Conservation (phyloP, 2,329 filamentous ascomycete species). For the Fonsecaea nubica region DNA sequence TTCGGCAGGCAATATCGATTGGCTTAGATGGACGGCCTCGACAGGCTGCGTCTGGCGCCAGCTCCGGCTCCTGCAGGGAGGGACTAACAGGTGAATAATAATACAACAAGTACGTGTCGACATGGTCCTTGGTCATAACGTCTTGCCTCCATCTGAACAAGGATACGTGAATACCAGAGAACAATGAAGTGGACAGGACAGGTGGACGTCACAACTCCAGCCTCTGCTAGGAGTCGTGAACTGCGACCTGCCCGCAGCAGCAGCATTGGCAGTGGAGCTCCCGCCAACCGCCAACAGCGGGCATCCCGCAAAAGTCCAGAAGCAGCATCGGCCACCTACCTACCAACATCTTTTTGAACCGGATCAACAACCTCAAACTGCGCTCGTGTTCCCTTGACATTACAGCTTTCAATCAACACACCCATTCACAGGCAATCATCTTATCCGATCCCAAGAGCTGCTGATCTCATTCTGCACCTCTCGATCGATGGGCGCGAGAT, state of each 20-base stretch:
- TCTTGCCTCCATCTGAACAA: background rate
- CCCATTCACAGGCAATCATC: slow-evolving; percentile 6
- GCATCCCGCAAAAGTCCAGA: slow-evolving; percentile 13
- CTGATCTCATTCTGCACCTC: background rate
- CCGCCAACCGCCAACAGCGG: background rate
- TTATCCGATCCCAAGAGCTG: background rate
- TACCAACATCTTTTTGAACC: slow-evolving; percentile 7
- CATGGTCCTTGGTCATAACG: background rate
- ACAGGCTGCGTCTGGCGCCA: background rate
- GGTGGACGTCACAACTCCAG: background rate
- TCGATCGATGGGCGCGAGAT: slow-evolving; percentile 26
- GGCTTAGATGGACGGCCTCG: background rate
- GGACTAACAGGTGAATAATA: background rate
- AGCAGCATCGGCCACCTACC: slow-evolving; percentile 9
- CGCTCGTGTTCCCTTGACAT: slow-evolving; percentile 12
- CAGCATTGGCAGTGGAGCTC: background rate
- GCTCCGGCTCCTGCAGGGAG: background rate
- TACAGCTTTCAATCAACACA: background rate
- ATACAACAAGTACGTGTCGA: background rate
- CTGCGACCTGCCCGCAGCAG: background rate
- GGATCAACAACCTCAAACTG: slow-evolving; percentile 16
- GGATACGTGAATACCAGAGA: background rate
- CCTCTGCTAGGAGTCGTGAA: background rate
- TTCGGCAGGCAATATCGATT: background rate
- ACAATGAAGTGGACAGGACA: background rate